Percentiles rank a stretch among this genome's conserved stretches.
Conservation (phyloP, 257 asterid species). For the Solanum virginianum region DNA sequence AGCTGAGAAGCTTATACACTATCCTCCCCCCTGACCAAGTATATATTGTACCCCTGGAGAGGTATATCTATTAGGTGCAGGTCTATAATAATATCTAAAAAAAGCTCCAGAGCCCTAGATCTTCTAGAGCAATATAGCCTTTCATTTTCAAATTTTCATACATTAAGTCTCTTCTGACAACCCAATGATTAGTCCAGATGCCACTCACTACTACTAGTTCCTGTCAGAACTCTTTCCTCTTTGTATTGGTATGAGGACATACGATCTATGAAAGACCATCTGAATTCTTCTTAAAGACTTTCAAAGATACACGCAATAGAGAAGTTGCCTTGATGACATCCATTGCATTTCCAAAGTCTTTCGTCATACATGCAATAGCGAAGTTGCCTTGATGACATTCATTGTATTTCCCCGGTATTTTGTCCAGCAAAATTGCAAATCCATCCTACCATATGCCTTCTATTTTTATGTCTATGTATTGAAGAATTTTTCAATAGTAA, state of each 20-base stretch:
- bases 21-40: not conserved
- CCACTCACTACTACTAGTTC: not conserved
- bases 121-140: not conserved
- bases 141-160: not conserved
- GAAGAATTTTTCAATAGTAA: not conserved
- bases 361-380: not conserved
- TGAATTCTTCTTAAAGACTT: not conserved
- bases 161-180: not conserved
- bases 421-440: not conserved
- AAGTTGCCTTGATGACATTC: too few relatives aligned
- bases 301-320: not conserved
- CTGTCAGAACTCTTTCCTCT: not conserved
- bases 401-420: too few relatives aligned
- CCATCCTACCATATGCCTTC: not conserved
- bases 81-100: not conserved
- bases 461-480: not conserved
- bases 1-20: not conserved
- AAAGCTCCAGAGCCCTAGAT: not conserved
- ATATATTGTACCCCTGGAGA: not conserved
- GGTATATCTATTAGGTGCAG: not conserved
- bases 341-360: not conserved
- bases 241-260: not conserved
- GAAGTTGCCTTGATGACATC: not conserved
- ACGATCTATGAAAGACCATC: not conserved
- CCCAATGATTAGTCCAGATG: not conserved